Conservation (phyloP, 768 basidiomycete species). For the Psilocybe azurescens region DNA sequence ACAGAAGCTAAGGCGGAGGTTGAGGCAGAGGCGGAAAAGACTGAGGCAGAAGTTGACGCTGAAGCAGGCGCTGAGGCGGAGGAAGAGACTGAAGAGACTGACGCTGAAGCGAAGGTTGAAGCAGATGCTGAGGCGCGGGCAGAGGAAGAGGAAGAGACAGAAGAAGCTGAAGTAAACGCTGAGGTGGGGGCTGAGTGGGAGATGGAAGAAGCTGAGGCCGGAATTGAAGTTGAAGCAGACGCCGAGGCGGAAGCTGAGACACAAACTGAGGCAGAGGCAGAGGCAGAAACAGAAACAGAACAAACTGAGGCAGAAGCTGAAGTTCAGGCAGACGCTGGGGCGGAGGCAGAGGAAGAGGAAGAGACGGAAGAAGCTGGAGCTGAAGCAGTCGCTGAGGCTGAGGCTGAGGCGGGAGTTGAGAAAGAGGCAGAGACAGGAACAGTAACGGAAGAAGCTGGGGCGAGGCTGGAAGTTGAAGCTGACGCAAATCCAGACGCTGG, state of each 20-base stretch:
- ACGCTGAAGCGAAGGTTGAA: not conserved
- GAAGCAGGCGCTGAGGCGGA: not conserved
- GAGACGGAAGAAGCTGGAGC: not conserved
- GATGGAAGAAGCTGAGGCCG: too few relatives aligned
- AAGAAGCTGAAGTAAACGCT: not conserved
- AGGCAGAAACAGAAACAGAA: not conserved
- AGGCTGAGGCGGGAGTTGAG: not conserved
- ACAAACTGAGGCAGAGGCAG: not conserved
- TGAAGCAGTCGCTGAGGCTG: not conserved
- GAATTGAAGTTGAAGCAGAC: too few relatives aligned
- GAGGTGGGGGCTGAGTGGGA: not conserved
- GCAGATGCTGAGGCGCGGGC: not conserved
- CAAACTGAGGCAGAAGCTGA: not conserved
- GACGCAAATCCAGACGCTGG: not conserved
- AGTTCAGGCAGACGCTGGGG: not conserved
- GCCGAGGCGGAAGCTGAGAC: not conserved
- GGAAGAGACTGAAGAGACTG: not conserved
- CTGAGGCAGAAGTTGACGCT: too few relatives aligned
- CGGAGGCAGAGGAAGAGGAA: not conserved
- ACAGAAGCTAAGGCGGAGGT: too few relatives aligned
- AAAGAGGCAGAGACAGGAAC: not conserved
- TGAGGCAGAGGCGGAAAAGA: too few relatives aligned
- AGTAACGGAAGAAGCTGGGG: not conserved
- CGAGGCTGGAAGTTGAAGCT: not conserved
- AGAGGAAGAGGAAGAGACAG: not conserved